These are phyloP conservation scores for Phialocephala sp. DNA, from an alignment of 2,329 filamentous ascomycete genomes.

Conservation along the genomic window DNA sequence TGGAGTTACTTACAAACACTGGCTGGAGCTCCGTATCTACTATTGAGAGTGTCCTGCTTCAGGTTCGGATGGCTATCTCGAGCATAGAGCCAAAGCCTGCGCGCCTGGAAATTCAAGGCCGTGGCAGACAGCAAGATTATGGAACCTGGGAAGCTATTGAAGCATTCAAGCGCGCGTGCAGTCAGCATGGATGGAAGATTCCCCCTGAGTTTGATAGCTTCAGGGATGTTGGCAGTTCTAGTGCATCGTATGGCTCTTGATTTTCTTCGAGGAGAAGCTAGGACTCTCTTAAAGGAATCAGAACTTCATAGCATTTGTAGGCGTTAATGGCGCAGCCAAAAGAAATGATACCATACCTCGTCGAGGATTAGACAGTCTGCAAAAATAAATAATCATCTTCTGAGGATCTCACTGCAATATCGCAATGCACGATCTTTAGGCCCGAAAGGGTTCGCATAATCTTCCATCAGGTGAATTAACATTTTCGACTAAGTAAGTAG, in stretches of 20 bases:
- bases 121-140: conserved; percentile 57
- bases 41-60: conserved; percentile 80
- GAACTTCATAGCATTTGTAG: background rate
- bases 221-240: background rate
- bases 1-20: conserved; percentile 82
- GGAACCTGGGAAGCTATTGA: conserved; percentile 71
- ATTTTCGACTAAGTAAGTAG: no score
- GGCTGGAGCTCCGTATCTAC: conserved; percentile 78
- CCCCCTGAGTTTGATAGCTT: conserved; percentile 48
- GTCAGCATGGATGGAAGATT: conserved; percentile 73
- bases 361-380: conserved; percentile 2
- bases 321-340: conserved; percentile 1
- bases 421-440: no score
- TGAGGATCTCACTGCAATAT: no score
- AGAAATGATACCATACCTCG: conserved; percentile 1
- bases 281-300: background rate
- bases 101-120: conserved; percentile 55
- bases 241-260: conserved; percentile 1
- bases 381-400: background rate
- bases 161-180: conserved; percentile 74
- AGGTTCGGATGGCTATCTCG: conserved; percentile 78
- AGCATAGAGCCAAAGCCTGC: conserved; percentile 73
- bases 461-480: no score
- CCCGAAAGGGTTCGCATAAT: no score
- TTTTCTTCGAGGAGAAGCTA: no score